Evolutionary conservation across 108 stramenopile species (phyloP).

Genomic region (Cafeteria roenbergensis): DNA sequence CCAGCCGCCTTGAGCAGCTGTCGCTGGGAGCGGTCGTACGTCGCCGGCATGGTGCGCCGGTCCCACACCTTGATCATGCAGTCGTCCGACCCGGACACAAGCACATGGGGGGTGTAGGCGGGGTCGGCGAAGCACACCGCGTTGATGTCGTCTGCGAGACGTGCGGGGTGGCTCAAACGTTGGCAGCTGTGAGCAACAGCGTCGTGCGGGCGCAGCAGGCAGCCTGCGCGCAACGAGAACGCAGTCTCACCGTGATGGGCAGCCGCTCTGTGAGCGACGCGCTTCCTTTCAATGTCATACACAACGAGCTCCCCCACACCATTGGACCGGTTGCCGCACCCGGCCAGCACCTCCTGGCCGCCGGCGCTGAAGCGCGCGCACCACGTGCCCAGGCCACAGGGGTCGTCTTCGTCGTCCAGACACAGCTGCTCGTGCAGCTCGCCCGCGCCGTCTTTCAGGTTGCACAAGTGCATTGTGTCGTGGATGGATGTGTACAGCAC

Average conservation of each 20-base stretch:
- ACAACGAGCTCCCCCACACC: neutral
- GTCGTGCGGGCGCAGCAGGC: no score
- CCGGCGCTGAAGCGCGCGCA: neutral
- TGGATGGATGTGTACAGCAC: neutral
- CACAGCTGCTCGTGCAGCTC: neutral
- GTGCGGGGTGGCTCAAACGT: no score
- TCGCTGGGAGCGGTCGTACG: no score
- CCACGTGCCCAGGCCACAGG: neutral
- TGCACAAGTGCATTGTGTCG: neutral
- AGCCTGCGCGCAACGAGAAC: no score
- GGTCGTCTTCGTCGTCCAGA: no score
- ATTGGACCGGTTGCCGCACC: neutral
- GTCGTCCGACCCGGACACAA: slow-evolving; percentile 25
- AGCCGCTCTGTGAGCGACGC: slow-evolving; percentile 14
- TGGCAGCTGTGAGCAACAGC: no score
- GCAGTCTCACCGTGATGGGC: no score
- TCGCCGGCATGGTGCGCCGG: neutral
- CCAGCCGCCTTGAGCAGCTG: neutral
- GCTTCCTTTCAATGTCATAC: slow-evolving; percentile 14
- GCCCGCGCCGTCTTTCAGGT: neutral
- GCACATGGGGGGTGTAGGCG: slow-evolving; percentile 9
- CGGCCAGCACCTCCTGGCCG: neutral
- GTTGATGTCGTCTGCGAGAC: slow-evolving; percentile 34
- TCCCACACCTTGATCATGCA: slow-evolving; percentile 15
- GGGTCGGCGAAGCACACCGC: slow-evolving; percentile 21